phyloP scores from a whole-genome alignment of 495 filamentous ascomycete species.

The Parathielavia appendiculata region DNA sequence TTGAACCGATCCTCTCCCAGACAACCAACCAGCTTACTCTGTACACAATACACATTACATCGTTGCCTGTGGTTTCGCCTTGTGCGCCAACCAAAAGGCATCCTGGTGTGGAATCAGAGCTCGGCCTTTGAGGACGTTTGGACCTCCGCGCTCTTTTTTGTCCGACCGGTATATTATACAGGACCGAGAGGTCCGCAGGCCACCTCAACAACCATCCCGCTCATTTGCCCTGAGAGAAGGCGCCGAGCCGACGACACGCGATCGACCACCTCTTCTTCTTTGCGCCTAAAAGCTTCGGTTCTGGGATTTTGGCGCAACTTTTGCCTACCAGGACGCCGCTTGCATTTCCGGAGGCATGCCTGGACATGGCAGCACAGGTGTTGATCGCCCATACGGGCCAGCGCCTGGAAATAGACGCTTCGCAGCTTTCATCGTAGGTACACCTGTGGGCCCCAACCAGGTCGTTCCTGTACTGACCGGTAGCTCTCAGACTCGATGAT shows the following conservation, averaged over 20 bases:
- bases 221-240: neutral
- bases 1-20: neutral
- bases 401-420: slow-evolving; percentile 66
- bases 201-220: neutral
- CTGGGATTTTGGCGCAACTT: neutral
- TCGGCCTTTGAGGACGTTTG: neutral
- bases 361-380: slow-evolving; percentile 63
- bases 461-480: slow-evolving; percentile 5
- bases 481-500: slow-evolving; percentile 43
- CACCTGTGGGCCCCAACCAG: neutral
- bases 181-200: neutral
- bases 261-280: neutral
- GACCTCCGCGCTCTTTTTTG: neutral
- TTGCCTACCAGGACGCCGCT: neutral
- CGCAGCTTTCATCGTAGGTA: slow-evolving; percentile 63
- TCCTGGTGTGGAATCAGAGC: neutral
- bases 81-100: neutral
- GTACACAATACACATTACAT: neutral
- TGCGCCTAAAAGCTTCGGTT: neutral
- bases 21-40: neutral
- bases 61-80: neutral
- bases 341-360: slow-evolving; percentile 29
- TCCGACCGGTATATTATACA: neutral
- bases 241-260: neutral
- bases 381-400: slow-evolving; percentile 86